Evolutionary conservation across 768 basidiomycete genomes (phyloP).

Genomic region (Podaxis sp.): DNA sequence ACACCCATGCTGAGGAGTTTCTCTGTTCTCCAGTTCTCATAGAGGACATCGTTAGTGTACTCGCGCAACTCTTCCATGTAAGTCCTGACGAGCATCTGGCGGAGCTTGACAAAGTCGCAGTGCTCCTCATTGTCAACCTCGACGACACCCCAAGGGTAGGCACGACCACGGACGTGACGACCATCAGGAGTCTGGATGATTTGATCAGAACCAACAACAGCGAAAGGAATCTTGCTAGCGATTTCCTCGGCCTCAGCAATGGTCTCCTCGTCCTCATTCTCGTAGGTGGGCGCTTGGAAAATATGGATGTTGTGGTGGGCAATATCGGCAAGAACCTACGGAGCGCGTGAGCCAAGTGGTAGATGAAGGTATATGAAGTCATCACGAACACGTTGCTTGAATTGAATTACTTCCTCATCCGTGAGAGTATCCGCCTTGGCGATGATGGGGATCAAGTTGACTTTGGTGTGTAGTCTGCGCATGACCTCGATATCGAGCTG

Average conservation of each 20-base stretch:
- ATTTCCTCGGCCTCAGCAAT: constrained; percentile 98
- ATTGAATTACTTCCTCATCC: constrained; percentile 89
- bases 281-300: constrained; percentile 97
- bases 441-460: constrained; percentile 98
- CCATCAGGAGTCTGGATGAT: constrained; percentile 83
- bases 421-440: constrained; percentile 98
- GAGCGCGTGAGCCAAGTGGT: constrained; percentile 10
- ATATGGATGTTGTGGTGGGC: constrained; percentile 95
- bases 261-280: constrained; percentile 98
- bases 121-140: constrained; percentile 99
- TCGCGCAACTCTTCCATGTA: constrained; percentile 99
- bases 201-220: constrained; percentile 92
- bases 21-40: constrained; percentile 98
- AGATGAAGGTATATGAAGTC: constrained; percentile 1
- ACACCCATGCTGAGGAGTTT: constrained; percentile 98
- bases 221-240: constrained; percentile 97
- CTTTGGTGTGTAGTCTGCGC: constrained; percentile 94
- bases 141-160: constrained; percentile 98
- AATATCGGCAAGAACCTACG: constrained; percentile 89
- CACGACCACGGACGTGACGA: constrained; percentile 89
- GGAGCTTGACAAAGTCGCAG: constrained; percentile 98
- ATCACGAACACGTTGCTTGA: constrained; percentile 82
- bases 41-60: constrained; percentile 93
- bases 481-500: constrained; percentile 99
- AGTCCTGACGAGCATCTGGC: constrained; percentile 98